Evolutionary conservation across 2,329 filamentous ascomycete genomes (phyloP), one percentile per base, ranked within the genome.

Genomic region (Colletotrichum chlorophyti): DNA sequence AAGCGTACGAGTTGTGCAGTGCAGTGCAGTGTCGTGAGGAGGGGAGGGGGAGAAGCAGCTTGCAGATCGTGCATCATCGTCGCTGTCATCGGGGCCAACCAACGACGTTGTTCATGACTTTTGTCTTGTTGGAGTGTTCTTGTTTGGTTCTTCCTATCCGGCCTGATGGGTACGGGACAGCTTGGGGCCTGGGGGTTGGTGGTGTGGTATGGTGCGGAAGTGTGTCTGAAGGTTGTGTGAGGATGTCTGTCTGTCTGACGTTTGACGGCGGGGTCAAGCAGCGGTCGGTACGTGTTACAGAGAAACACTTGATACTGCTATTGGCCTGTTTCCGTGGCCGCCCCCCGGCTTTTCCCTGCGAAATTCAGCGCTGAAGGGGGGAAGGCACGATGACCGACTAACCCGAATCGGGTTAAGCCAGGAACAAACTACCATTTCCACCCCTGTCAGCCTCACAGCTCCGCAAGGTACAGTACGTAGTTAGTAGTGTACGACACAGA

Each of bases 281-380:
- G 70, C 69, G 66, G 67, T 65, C 74, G 73, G 70, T 66, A 68
- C 63, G 66, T 71, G 74, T 74, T 76, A 74, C 72, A 74, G 70
- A 71, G 65, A 64, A 64, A 69, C 68, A 69, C 70, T 70, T 70
- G 69, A 64, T 63, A 52, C 63, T 54, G 45, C 46, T 53, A 74
- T 74, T 73, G 72, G 68, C 43, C 53, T 45, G 53, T 60, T 57
- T 51, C 43, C 10, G 27, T 34, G 46, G 17, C 35, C 40, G 21
- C 34, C 61, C 59, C 59, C 54, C 60, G 59, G 47, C 29, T n/a
- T 21, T 34, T 37, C 42, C 37, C 37, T 43, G 43, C 37, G 11
- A 29, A 19, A n/a, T 19, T n/a, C 35, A 19, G 41, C 17, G 12
- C 50, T 37, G 17, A 37, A 27, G 37, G 32, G 14, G 14, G 9